Conservation (phyloP, 306 rosid genomes). For the Malus orientalis region DNA sequence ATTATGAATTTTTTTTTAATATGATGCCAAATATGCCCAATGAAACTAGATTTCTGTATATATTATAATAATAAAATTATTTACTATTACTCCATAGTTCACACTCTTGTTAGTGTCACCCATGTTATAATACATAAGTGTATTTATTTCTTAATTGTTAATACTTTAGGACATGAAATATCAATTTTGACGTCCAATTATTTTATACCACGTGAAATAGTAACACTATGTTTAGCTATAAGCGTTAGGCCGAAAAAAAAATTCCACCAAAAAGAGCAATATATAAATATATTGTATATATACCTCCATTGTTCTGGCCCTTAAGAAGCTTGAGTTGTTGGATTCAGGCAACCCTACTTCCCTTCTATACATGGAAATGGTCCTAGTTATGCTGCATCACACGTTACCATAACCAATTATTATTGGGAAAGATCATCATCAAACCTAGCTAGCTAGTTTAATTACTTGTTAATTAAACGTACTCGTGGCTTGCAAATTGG, state of each 20-base stretch:
- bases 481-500: conserved; percentile 53
- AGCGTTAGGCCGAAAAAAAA: too few relatives aligned
- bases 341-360: conserved; percentile 30
- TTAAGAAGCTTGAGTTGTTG: conserved; percentile 3
- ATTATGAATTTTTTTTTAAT: too few relatives aligned
- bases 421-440: background rate
- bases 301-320: conserved; percentile 21
- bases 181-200: too few relatives aligned
- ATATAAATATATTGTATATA: background rate
- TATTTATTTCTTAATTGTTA: too few relatives aligned
- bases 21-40: too few relatives aligned
- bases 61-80: too few relatives aligned
- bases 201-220: too few relatives aligned
- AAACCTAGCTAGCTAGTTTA: background rate
- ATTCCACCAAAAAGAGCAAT: background rate
- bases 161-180: too few relatives aligned
- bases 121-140: too few relatives aligned
- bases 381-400: conserved; percentile 39
- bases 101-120: background rate
- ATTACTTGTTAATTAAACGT: too few relatives aligned
- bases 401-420: background rate
- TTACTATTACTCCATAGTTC: background rate
- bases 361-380: conserved; percentile 31
- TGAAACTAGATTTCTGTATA: too few relatives aligned
- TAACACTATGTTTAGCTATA: background rate